Percentiles rank a stretch among this genome's conserved stretches.
Conservation (phyloP, 768 basidiomycete genomes). For the Crepidotus variabilis region DNA sequence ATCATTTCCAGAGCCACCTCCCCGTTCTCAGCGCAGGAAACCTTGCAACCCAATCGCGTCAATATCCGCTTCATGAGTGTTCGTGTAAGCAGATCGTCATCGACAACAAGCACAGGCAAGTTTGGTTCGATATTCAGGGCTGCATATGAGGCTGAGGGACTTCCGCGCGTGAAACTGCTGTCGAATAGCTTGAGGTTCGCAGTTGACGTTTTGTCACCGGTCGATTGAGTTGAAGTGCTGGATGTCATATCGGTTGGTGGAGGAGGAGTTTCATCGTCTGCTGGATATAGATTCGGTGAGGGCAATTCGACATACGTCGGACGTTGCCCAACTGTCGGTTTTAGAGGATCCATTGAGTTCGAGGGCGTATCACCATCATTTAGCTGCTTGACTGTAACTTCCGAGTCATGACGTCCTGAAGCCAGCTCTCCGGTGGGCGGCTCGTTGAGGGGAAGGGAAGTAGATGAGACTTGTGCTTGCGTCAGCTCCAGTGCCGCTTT, state of each 20-base stretch:
- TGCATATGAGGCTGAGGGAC: slow-evolving; percentile 33
- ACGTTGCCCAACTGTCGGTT: slow-evolving; percentile 12
- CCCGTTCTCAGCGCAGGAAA: slow-evolving; percentile 84
- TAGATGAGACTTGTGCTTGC: slow-evolving; percentile 4
- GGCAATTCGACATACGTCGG: slow-evolving; percentile 37
- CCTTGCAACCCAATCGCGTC: slow-evolving; percentile 71
- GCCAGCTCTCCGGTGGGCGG: background rate
- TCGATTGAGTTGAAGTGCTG: slow-evolving; percentile 18
- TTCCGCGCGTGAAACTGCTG: slow-evolving; percentile 30
- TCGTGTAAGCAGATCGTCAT: slow-evolving; percentile 79
- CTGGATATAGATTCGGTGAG: slow-evolving; percentile 24
- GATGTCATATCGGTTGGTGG: slow-evolving; percentile 20
- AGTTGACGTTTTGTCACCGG: slow-evolving; percentile 10
- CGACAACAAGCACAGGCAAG: slow-evolving; percentile 73
- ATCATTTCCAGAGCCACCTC: slow-evolving; percentile 73
- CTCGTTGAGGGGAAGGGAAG: background rate
- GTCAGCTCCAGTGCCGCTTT: slow-evolving; percentile 7
- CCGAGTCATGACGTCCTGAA: background rate
- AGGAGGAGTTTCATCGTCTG: slow-evolving; percentile 19
- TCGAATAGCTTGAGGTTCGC: slow-evolving; percentile 35
- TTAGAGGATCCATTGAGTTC: background rate
- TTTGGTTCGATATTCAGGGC: slow-evolving; percentile 43
- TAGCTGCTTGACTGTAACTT: background rate
- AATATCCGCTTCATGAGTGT: slow-evolving; percentile 78
- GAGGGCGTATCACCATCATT: background rate